Base-by-base conservation (phyloP, 352 stramenopile species). In the Globisporangium paddicum region DNA sequence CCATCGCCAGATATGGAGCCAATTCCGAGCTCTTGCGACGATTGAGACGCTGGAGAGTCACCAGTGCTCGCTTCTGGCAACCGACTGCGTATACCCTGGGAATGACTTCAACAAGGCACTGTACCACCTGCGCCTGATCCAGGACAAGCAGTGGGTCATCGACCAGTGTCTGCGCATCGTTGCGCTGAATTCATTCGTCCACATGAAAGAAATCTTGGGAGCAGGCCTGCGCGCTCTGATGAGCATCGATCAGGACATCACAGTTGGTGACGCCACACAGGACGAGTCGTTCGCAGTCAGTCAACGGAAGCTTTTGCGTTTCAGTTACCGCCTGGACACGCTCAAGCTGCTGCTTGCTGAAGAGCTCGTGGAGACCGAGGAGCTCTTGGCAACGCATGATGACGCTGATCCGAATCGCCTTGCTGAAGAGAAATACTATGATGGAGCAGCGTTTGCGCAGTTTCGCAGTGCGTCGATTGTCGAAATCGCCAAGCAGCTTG, bases 171-270 rank as follows among this genome's bases (percentile, higher is more conserved):
- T 85, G 13, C 28, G 56, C 10, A 34, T 75, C 2, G 48, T 89
- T 32, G 60, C 66, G 0, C 58, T 72, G 5, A 67, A 76, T 42
- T 87, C 75, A 8, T 69, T 71, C 2, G 47, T 56, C 3, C 66
- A 73, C n/a, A 89, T 89, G 79, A 85, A 80, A 25, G 76, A 77
- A 18, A 64, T 91, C 14, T 57, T 91, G n/a, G 61, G 72, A 10
- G 46, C 75, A 46, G 82, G 75, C 2, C 62, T 71, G 58, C 60
- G 67, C 56, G 69, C 73, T 3, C 61, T 71, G 44, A 23, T 57
- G 3, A 60, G 19, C 1, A 25, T 68, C 9, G 25, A 3, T 11
- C 14, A 74, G 25, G 47, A 56, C 28, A 53, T 49, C 28, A 16
- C 11, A 45, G 25, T 32, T 9, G 10, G 1, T 21, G 16, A 13